These are phyloP conservation scores for Trametes sp. DNA, from an alignment of 1,284 basidiomycete species.

Conservation along the genomic window DNA sequence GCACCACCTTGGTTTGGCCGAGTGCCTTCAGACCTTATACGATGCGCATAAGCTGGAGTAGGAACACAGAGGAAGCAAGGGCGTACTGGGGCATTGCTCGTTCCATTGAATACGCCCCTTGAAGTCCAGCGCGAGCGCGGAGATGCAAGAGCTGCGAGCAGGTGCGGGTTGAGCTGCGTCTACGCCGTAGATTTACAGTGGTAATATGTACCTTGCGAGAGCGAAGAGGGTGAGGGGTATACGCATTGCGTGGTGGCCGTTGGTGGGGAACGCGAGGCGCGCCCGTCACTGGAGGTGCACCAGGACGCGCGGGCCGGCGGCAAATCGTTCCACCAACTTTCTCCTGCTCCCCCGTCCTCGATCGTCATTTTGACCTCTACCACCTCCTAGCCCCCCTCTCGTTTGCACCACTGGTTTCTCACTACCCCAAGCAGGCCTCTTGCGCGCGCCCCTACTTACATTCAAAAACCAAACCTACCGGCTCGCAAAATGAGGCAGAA, in stretches of 20 bases:
- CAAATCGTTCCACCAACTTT: constrained; percentile 9
- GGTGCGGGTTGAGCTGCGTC: too few relatives aligned
- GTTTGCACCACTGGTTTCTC: background rate
- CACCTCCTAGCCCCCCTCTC: background rate
- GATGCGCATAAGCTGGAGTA: background rate
- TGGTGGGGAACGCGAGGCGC: constrained; percentile 14
- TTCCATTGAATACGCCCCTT: constrained; percentile 71
- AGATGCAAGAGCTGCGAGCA: constrained; percentile 38
- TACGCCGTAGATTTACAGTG: too few relatives aligned
- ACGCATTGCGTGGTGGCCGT: constrained; percentile 34
- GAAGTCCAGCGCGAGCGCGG: constrained; percentile 57
- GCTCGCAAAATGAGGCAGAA: constrained; percentile 83
- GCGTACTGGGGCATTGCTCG: constrained; percentile 65
- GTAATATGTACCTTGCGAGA: constrained; percentile 32
- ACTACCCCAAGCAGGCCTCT: too few relatives aligned
- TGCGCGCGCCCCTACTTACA: background rate
- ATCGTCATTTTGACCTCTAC: constrained; percentile 3
- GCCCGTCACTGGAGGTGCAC: background rate
- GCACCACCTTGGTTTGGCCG: constrained; percentile 62
- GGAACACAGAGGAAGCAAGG: background rate
- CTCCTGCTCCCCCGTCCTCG: constrained; percentile 8
- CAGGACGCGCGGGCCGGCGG: constrained; percentile 13
- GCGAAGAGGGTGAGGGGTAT: constrained; percentile 34
- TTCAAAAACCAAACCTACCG: background rate
- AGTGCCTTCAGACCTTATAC: constrained; percentile 50